phyloP scores from a whole-genome alignment of 345 rosid species.

The Eucalyptus tenuipes region DNA sequence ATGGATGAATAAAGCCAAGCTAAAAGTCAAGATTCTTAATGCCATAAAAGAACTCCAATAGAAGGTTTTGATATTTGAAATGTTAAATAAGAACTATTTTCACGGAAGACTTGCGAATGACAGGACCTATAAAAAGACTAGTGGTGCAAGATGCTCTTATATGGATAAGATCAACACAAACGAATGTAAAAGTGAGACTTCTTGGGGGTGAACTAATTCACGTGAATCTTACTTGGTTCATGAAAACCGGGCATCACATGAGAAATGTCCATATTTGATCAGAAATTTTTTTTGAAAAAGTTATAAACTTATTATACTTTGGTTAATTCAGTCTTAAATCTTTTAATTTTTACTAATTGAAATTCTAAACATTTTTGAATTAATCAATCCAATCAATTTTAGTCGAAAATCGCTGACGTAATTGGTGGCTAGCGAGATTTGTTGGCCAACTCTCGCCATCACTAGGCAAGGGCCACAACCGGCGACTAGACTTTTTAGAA shows the following conservation, averaged over 20 bases:
- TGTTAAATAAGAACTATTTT: not conserved
- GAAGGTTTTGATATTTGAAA: not conserved
- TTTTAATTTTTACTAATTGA: too few relatives aligned
- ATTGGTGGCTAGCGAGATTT: too few relatives aligned
- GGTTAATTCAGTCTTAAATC: too few relatives aligned
- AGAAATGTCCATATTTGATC: not conserved
- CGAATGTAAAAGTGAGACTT: not conserved
- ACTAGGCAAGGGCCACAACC: too few relatives aligned
- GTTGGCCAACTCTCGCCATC: accelerated
- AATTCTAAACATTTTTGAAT: too few relatives aligned
- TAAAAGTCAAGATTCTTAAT: not conserved
- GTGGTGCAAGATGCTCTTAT: not conserved
- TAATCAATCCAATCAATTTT: too few relatives aligned
- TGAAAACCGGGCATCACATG: not conserved
- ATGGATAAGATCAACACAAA: not conserved
- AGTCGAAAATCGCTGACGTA: accelerated
- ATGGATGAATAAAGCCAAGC: not conserved
- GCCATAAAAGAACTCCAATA: not conserved
- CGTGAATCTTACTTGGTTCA: not conserved
- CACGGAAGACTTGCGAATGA: not conserved
- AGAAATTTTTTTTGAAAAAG: too few relatives aligned
- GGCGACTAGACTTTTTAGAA: accelerated
- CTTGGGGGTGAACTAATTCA: not conserved
- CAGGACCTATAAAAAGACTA: not conserved
- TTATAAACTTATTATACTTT: too few relatives aligned